Base-by-base conservation (phyloP, 2,329 filamentous ascomycete species). In the Arthroderma uncinatum region DNA sequence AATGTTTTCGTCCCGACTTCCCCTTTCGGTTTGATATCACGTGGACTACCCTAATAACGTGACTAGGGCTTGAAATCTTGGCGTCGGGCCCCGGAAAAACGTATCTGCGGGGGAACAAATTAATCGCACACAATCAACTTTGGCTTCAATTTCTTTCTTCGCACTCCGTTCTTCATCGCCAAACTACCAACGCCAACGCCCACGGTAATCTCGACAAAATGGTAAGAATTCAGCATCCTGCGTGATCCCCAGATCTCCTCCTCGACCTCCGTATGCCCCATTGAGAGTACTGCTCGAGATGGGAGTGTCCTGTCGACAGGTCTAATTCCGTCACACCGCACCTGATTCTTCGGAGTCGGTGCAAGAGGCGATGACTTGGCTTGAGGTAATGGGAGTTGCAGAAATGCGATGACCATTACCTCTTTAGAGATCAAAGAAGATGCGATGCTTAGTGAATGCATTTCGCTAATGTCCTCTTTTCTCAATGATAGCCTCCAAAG, bases 401-500 rank as follows among this genome's bases (percentile, higher is more conserved):
- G 78, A 77, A 78, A 82, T 78, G 79, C 74, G 62, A 28, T 65
- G 71, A 75, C 66, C 65, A 62, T 69, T 62, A 62, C 81, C 86
- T 93, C 89, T 85, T 79, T 94, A 94, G 89, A 95, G 89, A 86
- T 87, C 78, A 83, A 83, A 86, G 84, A 87, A 89, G 86, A 87
- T 81, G 73, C 76, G 80, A 79, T 68, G 67, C 64, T 83, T 84
- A 81, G 80, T 85, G 85, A 82, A 85, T 82, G 83, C 80, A 82
- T 78, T 81, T 78, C 76, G 86, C 90, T 96, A 87, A 95, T 73
- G 89, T 85, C 89, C 94, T 87, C 93, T 95, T 87, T 94, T 89
- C 92, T 97, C 92, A 93, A 97, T 97, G 91, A 97, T 82, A 97
- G 93, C 89, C 93, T 87, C 88, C 92, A 76, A 98, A 97, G 82